A percentile compares a stretch with the other conserved stretches of the same genome.
Conservation (phyloP, 1,139 yeast genomes). For the Sugiyamaella xylanicola region DNA sequence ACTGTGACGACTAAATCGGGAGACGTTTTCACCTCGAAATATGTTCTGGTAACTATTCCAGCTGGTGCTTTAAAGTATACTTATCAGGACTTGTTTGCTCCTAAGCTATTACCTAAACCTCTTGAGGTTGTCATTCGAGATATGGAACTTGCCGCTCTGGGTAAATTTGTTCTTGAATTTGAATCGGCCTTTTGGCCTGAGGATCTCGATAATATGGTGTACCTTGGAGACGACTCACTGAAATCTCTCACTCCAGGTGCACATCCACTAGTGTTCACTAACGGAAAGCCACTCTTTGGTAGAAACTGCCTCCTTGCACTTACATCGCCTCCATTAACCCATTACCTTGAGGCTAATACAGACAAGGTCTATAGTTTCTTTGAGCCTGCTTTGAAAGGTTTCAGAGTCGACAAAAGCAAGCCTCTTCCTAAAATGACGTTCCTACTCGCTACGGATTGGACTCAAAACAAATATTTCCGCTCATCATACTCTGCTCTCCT, state of each 20-base stretch:
- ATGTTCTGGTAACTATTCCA: conserved; percentile 70
- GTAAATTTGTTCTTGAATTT: conserved; percentile 78
- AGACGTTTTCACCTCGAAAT: conserved; percentile 46
- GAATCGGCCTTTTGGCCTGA: conserved; percentile 66
- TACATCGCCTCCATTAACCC: conserved; percentile 52
- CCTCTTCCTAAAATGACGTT: conserved; percentile 51
- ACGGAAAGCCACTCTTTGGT: conserved; percentile 42
- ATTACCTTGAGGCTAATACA: conserved; percentile 50
- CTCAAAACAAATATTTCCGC: conserved; percentile 63
- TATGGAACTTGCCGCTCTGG: conserved; percentile 70
- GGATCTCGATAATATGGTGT: conserved; percentile 52
- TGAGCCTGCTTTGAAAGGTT: conserved; percentile 47
- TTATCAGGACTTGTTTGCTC: conserved; percentile 20
- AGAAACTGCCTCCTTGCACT: conserved; percentile 33
- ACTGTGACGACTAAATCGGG: conserved; percentile 38
- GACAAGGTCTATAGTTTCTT: conserved; percentile 49
- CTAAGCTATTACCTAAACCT: conserved; percentile 42
- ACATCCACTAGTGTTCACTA: conserved; percentile 54
- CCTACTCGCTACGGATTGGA: conserved; percentile 64
- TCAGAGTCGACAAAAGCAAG: conserved; percentile 31
- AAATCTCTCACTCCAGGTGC: conserved; percentile 27
- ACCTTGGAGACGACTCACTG: conserved; percentile 36
- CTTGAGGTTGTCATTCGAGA: conserved; percentile 50
- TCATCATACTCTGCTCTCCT: conserved; percentile 76
- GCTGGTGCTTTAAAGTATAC: conserved; percentile 56